Conservation (phyloP, 192 early-diverging fungal species). For the Geranomyces variabilis region DNA sequence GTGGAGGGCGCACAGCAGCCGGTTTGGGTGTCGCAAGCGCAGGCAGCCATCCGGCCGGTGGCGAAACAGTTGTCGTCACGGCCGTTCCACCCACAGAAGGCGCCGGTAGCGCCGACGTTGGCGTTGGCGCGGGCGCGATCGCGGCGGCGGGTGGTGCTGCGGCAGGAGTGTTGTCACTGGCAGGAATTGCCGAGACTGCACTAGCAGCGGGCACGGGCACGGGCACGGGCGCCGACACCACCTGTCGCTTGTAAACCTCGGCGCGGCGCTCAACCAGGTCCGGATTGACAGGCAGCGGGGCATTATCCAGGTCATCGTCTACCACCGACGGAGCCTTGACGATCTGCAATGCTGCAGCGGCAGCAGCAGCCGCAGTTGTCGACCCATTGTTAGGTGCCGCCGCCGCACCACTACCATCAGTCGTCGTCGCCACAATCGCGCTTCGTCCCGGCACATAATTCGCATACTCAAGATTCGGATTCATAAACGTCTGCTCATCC, state of each 20-base stretch:
- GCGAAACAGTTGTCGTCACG: too few relatives aligned
- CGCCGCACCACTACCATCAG: too few relatives aligned
- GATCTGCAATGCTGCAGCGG: background rate
- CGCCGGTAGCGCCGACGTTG: background rate
- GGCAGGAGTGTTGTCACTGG: too few relatives aligned
- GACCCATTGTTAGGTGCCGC: background rate
- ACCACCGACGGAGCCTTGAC: background rate
- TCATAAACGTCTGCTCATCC: slow-evolving; percentile 59
- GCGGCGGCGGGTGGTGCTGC: too few relatives aligned
- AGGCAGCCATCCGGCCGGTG: background rate
- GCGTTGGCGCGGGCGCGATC: background rate
- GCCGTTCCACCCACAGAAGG: background rate
- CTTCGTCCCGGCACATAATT: slow-evolving; percentile 48
- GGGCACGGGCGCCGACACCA: background rate
- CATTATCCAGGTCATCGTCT: background rate
- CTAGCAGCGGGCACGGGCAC: too few relatives aligned
- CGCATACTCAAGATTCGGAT: slow-evolving; percentile 62
- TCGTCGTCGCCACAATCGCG: too few relatives aligned
- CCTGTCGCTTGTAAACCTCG: background rate
- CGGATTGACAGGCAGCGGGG: background rate
- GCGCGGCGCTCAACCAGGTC: background rate
- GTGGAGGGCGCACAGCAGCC: background rate
- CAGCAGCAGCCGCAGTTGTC: background rate
- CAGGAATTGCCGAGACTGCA: too few relatives aligned
- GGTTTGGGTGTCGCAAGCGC: background rate